Conservation (phyloP, 345 rosid genomes). For the Melaleuca alternifolia region DNA sequence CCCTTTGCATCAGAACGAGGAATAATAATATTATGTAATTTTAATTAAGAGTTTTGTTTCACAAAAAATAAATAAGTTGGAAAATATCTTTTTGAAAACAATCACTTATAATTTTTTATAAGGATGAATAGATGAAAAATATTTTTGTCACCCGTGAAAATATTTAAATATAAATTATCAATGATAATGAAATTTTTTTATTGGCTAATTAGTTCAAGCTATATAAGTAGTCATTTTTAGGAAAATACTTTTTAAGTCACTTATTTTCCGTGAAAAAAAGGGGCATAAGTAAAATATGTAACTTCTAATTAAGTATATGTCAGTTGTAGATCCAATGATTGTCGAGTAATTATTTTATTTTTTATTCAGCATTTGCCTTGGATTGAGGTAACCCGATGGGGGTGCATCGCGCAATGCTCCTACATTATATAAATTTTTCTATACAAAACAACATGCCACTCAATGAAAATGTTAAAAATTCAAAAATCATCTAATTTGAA, state of each 20-base stretch:
- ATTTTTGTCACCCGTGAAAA: no score
- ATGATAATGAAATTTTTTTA: no score
- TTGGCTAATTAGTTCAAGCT: no score
- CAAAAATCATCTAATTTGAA: not conserved
- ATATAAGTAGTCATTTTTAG: no score
- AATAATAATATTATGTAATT: not conserved
- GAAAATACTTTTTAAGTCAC: no score
- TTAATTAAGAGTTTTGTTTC: not conserved
- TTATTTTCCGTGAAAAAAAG: no score
- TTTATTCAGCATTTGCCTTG: accelerated
- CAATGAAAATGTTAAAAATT: not conserved
- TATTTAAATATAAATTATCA: no score
- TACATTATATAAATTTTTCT: not conserved
- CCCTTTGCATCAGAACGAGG: not conserved
- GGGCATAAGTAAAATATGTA: not conserved
- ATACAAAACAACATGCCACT: not conserved
- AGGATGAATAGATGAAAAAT: no score
- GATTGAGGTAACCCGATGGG: not conserved
- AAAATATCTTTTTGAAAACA: no score
- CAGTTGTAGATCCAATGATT: not conserved
- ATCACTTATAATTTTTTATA: no score
- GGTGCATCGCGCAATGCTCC: not conserved
- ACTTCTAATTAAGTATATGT: not conserved
- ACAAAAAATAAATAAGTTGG: no score
- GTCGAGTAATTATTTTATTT: not conserved